These are phyloP conservation scores for Coemansia nantahalensis DNA, from an alignment of 192 early-diverging fungal genomes.

Conservation along the genomic window DNA sequence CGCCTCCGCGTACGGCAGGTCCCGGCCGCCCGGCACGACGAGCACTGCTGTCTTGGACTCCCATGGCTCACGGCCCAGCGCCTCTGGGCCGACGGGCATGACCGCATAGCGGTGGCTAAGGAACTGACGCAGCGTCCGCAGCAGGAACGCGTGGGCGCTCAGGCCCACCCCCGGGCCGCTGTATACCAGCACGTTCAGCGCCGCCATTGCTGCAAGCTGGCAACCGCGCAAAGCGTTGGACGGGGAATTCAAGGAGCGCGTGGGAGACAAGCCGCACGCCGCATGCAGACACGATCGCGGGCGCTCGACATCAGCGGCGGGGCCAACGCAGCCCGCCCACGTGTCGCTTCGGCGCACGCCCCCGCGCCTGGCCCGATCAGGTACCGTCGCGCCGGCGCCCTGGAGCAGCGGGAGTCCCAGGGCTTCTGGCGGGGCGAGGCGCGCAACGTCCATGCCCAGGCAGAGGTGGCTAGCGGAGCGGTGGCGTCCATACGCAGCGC, in stretches of 20 bases:
- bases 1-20: slow-evolving; percentile 73
- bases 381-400: too few relatives aligned
- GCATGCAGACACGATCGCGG: too few relatives aligned
- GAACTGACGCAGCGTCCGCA: slow-evolving; percentile 66
- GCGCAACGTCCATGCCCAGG: too few relatives aligned
- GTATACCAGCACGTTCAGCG: slow-evolving; percentile 51
- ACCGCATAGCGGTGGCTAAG: slow-evolving; percentile 87
- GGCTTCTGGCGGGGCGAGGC: too few relatives aligned
- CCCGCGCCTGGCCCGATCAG: too few relatives aligned
- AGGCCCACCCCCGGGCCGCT: slow-evolving; percentile 46
- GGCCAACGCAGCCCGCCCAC: too few relatives aligned
- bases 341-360: too few relatives aligned
- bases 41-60: slow-evolving; percentile 79
- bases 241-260: background rate
- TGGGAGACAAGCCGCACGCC: too few relatives aligned
- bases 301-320: too few relatives aligned
- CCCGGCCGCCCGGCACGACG: slow-evolving; percentile 88
- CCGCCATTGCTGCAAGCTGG: slow-evolving; percentile 10
- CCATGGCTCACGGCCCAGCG: slow-evolving; percentile 80
- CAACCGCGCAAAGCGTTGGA: background rate
- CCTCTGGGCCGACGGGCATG: slow-evolving; percentile 72
- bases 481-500: too few relatives aligned
- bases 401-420: too few relatives aligned
- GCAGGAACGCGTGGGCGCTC: slow-evolving; percentile 27
- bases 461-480: too few relatives aligned